Conservation (phyloP, 768 basidiomycete genomes). For the Lentinula aciculospora region DNA sequence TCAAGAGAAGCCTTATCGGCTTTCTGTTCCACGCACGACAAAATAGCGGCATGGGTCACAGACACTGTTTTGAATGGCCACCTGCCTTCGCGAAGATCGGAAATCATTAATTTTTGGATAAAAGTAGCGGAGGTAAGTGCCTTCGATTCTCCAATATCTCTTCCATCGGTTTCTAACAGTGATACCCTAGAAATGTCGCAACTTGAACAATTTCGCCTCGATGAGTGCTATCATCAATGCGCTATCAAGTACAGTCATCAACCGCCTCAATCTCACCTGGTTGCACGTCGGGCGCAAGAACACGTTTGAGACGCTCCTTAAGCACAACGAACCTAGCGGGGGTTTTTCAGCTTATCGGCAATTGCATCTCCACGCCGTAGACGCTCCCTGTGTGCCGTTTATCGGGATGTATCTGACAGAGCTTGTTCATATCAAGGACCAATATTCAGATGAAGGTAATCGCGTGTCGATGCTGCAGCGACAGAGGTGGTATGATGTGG, state of each 20-base stretch:
- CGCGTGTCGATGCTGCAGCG: conserved; percentile 49
- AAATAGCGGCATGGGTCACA: conserved; percentile 63
- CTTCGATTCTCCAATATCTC: not conserved
- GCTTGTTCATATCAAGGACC: conserved; percentile 49
- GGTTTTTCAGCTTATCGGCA: conserved; percentile 52
- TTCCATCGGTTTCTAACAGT: not conserved
- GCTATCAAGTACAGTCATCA: conserved; percentile 53
- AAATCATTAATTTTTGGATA: conserved; percentile 69
- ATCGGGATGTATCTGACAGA: conserved; percentile 59
- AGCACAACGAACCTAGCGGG: conserved; percentile 53
- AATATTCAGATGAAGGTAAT: conserved; percentile 35
- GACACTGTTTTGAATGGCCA: conserved; percentile 51
- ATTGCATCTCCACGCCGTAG: conserved; percentile 35
- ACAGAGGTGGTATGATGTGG: conserved; percentile 50
- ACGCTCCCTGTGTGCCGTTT: conserved; percentile 63
- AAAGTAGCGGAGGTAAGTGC: conserved; percentile 69
- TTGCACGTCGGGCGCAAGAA: conserved; percentile 51
- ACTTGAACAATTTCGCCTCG: conserved; percentile 60
- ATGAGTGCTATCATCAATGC: conserved; percentile 64
- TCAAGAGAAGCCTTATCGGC: not conserved
- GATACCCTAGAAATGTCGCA: conserved; percentile 52
- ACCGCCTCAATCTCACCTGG: conserved; percentile 59
- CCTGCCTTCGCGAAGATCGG: conserved; percentile 45
- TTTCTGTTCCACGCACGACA: conserved; percentile 59
- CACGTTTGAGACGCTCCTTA: conserved; percentile 44